A percentile compares a stretch with the other conserved stretches of the same genome.
Evolutionary conservation across 495 filamentous ascomycete genomes (phyloP).

Genomic region (Trichoderma orchidacearum): DNA sequence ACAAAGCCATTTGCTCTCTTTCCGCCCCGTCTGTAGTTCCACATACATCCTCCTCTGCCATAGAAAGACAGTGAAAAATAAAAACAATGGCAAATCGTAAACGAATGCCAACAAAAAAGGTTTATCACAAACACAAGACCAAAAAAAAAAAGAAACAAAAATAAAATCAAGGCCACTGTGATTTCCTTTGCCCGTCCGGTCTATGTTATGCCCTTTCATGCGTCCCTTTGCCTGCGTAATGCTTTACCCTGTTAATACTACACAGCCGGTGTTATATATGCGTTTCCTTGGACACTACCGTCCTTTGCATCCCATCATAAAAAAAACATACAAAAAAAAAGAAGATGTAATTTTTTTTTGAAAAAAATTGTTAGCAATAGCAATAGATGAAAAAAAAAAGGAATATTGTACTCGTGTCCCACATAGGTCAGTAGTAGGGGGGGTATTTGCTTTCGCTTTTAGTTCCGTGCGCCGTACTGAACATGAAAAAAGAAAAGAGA

Average conservation of each 20-base stretch:
- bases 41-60: neutral
- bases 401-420: neutral
- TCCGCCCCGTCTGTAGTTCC: neutral
- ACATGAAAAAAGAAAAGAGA: neutral
- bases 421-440: neutral
- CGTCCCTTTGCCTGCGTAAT: neutral
- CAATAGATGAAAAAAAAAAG: neutral
- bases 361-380: neutral
- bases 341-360: neutral
- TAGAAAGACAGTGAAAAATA: neutral
- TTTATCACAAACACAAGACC: neutral
- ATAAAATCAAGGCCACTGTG: neutral
- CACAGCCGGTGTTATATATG: neutral
- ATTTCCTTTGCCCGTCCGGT: neutral
- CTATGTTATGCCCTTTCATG: neutral
- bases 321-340: neutral
- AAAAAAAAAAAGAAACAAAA: neutral
- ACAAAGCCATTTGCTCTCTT: neutral
- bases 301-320: conserved; percentile 1
- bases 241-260: neutral
- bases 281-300: neutral
- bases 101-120: neutral
- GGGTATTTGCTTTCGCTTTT: conserved; percentile 1
- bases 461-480: neutral
- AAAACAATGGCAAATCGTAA: neutral